These are phyloP conservation scores for Septoria petroselini DNA, from an alignment of 2,329 filamentous ascomycete species.

Conservation along the genomic window DNA sequence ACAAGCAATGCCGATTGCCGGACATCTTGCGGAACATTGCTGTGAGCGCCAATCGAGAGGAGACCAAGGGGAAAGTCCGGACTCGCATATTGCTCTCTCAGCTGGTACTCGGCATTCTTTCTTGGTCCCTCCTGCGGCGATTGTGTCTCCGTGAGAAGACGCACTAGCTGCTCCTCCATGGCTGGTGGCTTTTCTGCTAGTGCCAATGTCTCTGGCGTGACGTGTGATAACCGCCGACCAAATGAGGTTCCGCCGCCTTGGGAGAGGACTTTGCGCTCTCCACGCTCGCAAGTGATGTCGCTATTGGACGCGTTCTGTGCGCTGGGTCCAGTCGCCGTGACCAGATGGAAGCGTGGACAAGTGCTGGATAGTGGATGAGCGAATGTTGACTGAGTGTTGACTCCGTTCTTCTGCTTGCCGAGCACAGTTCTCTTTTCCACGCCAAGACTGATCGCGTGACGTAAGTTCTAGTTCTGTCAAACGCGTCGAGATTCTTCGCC, in stretches of 20 bases:
- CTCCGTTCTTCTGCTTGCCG: too few relatives aligned
- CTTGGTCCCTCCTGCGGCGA: slow-evolving; percentile 70
- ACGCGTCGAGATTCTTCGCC: too few relatives aligned
- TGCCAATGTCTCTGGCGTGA: slow-evolving; percentile 17
- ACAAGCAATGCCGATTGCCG: slow-evolving; percentile 79
- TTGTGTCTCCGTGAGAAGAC: slow-evolving; percentile 83
- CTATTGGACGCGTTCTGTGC: too few relatives aligned
- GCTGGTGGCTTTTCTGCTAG: slow-evolving; percentile 31
- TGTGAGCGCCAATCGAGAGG: slow-evolving; percentile 74
- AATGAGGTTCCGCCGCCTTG: slow-evolving; percentile 2
- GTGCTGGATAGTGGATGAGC: too few relatives aligned
- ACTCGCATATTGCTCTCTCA: slow-evolving; percentile 66
- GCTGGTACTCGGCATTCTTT: slow-evolving; percentile 80
- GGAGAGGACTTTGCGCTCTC: slow-evolving; percentile 4
- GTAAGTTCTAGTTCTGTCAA: too few relatives aligned
- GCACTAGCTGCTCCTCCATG: slow-evolving; percentile 92
- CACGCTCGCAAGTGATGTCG: too few relatives aligned
- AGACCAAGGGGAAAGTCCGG: slow-evolving; percentile 75
- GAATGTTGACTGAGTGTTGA: too few relatives aligned
- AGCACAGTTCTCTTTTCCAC: too few relatives aligned
- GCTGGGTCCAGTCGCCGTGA: too few relatives aligned
- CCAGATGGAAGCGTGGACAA: too few relatives aligned
- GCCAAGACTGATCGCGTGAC: too few relatives aligned
- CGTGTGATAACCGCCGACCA: slow-evolving; percentile 11
- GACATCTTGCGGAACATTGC: slow-evolving; percentile 67